Conservation (phyloP, 805 yeast species). For the Candida railenensis region DNA sequence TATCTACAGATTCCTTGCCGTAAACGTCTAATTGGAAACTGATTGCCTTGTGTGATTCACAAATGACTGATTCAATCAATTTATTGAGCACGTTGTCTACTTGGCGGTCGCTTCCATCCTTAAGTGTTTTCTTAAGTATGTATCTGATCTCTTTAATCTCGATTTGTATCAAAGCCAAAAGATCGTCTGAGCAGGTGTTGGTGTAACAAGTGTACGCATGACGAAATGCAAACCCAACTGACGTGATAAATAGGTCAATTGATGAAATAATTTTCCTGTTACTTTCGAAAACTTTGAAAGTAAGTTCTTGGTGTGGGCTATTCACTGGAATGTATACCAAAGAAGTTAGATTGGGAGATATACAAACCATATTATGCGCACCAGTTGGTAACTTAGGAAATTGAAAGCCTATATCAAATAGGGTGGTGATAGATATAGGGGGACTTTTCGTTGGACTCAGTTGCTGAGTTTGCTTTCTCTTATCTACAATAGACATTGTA, state of each 20-base stretch:
- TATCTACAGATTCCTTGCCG: constrained; percentile 73
- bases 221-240: constrained; percentile 61
- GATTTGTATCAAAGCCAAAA: constrained; percentile 53
- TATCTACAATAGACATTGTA: constrained; percentile 21
- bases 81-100: constrained; percentile 11
- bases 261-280: constrained; percentile 12
- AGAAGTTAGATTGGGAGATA: constrained; percentile 55
- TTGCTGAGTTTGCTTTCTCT: not conserved
- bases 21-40: constrained; percentile 65
- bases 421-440: constrained; percentile 36
- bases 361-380: constrained; percentile 17
- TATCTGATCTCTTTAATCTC: constrained; percentile 34
- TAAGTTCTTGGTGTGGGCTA: constrained; percentile 12
- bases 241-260: constrained; percentile 39
- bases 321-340: constrained; percentile 24
- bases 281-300: constrained; percentile 21
- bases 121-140: constrained; percentile 10
- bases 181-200: constrained; percentile 66
- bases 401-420: constrained; percentile 56
- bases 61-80: constrained; percentile 44
- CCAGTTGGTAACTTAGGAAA: constrained; percentile 39
- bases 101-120: constrained; percentile 9
- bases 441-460: constrained; percentile 8
- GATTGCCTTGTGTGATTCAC: constrained; percentile 74
- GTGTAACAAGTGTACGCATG: constrained; percentile 73